Conservation (phyloP, 2,329 filamentous ascomycete species). For the Fusarium odoratissimum region DNA sequence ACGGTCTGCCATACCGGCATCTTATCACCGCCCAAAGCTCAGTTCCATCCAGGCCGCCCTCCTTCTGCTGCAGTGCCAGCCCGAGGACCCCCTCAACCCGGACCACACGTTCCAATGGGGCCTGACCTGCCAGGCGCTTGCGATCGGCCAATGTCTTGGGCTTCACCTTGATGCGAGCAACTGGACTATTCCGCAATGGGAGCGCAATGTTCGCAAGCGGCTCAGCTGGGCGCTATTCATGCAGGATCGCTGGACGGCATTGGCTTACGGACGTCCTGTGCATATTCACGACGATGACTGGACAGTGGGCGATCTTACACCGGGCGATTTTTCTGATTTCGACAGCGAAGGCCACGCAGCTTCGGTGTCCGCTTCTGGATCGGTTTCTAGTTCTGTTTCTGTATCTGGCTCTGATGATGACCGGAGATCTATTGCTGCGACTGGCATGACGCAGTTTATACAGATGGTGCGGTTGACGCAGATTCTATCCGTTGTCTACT, state of each 20-base stretch:
- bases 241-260: slow-evolving; percentile 67
- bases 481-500: slow-evolving; percentile 60
- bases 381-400: slow-evolving; percentile 27
- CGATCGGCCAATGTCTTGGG: slow-evolving; percentile 63
- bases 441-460: slow-evolving; percentile 56
- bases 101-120: slow-evolving; percentile 51
- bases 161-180: slow-evolving; percentile 65
- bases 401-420: slow-evolving; percentile 43
- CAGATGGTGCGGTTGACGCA: slow-evolving; percentile 60
- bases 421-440: slow-evolving; percentile 49
- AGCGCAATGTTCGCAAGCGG: slow-evolving; percentile 66
- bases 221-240: slow-evolving; percentile 70
- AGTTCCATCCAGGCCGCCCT: slow-evolving; percentile 47
- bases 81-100: slow-evolving; percentile 50
- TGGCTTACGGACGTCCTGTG: slow-evolving; percentile 46
- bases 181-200: slow-evolving; percentile 69
- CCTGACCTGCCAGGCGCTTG: slow-evolving; percentile 59
- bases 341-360: slow-evolving; percentile 29
- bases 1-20: slow-evolving; percentile 42
- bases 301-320: slow-evolving; percentile 43
- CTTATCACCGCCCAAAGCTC: slow-evolving; percentile 47
- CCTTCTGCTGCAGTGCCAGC: slow-evolving; percentile 46
- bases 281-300: slow-evolving; percentile 49
- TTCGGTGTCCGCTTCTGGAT: slow-evolving; percentile 14
- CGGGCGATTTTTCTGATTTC: slow-evolving; percentile 50